A percentile compares a stretch with the other conserved stretches of the same genome.
These are phyloP conservation scores for Cardamine occulta DNA, from an alignment of 345 rosid genomes.

Conservation along the genomic window DNA sequence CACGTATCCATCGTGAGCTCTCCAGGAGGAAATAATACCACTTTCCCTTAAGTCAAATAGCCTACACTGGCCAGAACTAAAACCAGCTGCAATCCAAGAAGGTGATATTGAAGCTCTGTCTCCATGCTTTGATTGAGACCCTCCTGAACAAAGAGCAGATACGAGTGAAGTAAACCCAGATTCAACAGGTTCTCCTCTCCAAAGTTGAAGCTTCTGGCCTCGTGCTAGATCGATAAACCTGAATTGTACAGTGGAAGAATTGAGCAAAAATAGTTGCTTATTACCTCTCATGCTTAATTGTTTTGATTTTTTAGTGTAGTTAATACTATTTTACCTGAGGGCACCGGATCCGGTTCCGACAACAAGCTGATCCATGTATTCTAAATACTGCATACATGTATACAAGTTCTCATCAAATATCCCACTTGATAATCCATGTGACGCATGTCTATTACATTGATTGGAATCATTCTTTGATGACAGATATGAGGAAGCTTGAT, in stretches of 20 bases:
- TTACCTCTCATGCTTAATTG: background rate
- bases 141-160: constrained; percentile 80
- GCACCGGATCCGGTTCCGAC: constrained; percentile 91
- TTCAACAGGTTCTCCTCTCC: constrained; percentile 81
- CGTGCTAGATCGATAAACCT: constrained; percentile 73
- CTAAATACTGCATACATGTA: constrained; percentile 83
- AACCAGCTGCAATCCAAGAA: constrained; percentile 84
- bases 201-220: constrained; percentile 81
- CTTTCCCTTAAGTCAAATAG: constrained; percentile 80
- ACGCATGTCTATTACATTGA: constrained; percentile 55
- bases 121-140: constrained; percentile 55
- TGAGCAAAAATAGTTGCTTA: constrained; percentile 6
- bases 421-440: constrained; percentile 71
- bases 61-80: constrained; percentile 86
- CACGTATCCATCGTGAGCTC: constrained; percentile 89
- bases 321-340: constrained; percentile 60
- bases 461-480: constrained; percentile 55
- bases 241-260: constrained; percentile 17
- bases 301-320: constrained; percentile 2
- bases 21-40: constrained; percentile 73
- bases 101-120: constrained; percentile 57
- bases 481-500: constrained; percentile 51
- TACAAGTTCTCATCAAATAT: constrained; percentile 82
- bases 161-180: constrained; percentile 79
- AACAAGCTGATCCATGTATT: constrained; percentile 61